Conservation (phyloP, 2,329 filamentous ascomycete genomes). For the Lomentospora prolificans region DNA sequence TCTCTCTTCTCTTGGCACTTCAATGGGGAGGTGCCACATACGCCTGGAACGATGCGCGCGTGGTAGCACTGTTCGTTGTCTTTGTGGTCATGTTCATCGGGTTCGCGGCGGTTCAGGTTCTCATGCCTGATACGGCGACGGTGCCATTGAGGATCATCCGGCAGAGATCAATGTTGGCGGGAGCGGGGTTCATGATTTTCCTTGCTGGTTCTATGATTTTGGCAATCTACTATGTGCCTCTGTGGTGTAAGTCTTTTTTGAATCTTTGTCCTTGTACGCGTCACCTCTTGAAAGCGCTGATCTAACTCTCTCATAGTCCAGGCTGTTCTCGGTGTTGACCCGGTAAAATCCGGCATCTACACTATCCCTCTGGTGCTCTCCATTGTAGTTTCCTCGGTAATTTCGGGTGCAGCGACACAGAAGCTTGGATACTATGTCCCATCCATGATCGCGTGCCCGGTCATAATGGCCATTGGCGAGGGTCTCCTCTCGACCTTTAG, state of each 20-base stretch:
- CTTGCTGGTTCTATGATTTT: constrained; percentile 42
- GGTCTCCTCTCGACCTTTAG: constrained; percentile 49
- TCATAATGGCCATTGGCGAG: constrained; percentile 39
- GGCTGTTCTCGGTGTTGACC: constrained; percentile 40
- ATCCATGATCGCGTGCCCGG: constrained; percentile 41
- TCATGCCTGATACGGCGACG: constrained; percentile 45
- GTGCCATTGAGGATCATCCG: constrained; percentile 44
- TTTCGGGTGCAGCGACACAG: constrained; percentile 38
- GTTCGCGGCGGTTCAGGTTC: constrained; percentile 42
- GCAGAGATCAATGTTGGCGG: constrained; percentile 43
- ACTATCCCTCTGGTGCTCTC: constrained; percentile 47
- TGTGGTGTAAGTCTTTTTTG: constrained; percentile 39
- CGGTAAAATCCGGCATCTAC: constrained; percentile 46
- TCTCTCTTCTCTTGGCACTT: constrained; percentile 51
- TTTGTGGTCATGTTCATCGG: constrained; percentile 34
- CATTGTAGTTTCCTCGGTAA: constrained; percentile 40
- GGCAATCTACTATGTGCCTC: constrained; percentile 41
- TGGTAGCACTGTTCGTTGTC: constrained; percentile 43
- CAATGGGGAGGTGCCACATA: constrained; percentile 52
- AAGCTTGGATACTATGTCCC: constrained; percentile 51
- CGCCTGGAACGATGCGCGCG: constrained; percentile 40
- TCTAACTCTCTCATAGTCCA: constrained; percentile 33
- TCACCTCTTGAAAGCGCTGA: constrained; percentile 39
- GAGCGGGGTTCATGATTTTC: constrained; percentile 35
- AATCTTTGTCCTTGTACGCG: constrained; percentile 35